phyloP scores from a whole-genome alignment of 2,329 filamentous ascomycete species.

The Trichophyton mentagrophytes region DNA sequence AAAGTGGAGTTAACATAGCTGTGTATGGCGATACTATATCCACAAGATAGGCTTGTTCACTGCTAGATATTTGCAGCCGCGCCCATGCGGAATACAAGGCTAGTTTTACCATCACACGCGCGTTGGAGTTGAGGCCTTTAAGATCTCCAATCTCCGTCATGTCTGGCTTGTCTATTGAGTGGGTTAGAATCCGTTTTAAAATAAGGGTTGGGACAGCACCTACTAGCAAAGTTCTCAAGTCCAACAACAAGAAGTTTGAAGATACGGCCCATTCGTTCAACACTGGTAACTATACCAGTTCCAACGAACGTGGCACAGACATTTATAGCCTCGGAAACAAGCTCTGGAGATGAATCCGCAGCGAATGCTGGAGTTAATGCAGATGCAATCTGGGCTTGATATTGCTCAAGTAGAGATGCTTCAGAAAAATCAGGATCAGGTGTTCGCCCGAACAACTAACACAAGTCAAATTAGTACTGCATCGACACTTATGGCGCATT shows the following conservation, averaged over 20 bases:
- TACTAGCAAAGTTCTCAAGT: constrained; percentile 76
- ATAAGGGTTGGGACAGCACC: constrained; percentile 13
- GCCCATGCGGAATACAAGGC: constrained; percentile 96
- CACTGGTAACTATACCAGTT: constrained; percentile 90
- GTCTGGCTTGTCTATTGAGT: constrained; percentile 49
- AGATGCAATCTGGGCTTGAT: constrained; percentile 95
- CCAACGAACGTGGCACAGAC: constrained; percentile 97
- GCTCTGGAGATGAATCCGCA: constrained; percentile 84
- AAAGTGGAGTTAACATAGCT: constrained; percentile 76
- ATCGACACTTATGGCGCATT: not conserved
- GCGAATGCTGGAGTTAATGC: constrained; percentile 93
- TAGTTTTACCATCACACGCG: constrained; percentile 97
- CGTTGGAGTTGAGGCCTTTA: constrained; percentile 84
- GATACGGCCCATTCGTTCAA: constrained; percentile 97
- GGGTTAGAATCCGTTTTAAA: constrained; percentile 12
- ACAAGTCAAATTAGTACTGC: constrained; percentile 7
- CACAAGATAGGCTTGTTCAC: constrained; percentile 76
- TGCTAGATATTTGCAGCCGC: constrained; percentile 86
- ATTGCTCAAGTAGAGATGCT: constrained; percentile 89
- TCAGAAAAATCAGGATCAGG: constrained; percentile 97
- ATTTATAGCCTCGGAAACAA: constrained; percentile 90
- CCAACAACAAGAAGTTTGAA: constrained; percentile 84
- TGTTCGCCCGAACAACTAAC: constrained; percentile 75
- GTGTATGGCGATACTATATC: constrained; percentile 86
- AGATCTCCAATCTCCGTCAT: constrained; percentile 84